phyloP scores from a whole-genome alignment of 1,284 basidiomycete genomes.

The Ganoderma leucocontextum region DNA sequence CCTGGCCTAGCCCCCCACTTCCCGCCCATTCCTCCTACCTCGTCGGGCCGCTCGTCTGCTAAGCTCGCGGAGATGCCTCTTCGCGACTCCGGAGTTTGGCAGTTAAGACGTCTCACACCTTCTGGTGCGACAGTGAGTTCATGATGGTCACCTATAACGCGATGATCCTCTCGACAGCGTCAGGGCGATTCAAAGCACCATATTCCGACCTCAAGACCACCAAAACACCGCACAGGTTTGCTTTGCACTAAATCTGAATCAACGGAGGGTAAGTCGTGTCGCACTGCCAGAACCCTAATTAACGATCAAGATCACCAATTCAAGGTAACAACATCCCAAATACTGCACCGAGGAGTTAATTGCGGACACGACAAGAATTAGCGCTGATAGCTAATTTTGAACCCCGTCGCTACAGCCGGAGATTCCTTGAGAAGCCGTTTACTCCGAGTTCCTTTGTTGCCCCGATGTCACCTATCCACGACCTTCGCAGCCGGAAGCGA shows the following conservation, averaged over 20 bases:
- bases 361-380: background rate
- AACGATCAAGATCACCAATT: background rate
- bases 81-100: background rate
- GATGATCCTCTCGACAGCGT: background rate
- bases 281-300: background rate
- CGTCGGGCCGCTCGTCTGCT: background rate
- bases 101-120: background rate
- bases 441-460: background rate
- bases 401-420: conserved; percentile 2
- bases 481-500: background rate
- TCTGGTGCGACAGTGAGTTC: background rate
- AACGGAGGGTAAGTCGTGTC: background rate
- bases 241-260: background rate
- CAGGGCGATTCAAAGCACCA: background rate
- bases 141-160: background rate
- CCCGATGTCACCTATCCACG: background rate
- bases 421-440: background rate
- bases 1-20: background rate
- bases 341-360: background rate
- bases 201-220: background rate
- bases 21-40: background rate
- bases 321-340: conserved; percentile 1
- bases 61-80: background rate
- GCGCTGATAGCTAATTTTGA: background rate
- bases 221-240: background rate